These are phyloP conservation scores for Aureobasidium leucospermi DNA, from an alignment of 2,329 filamentous ascomycete genomes.

Conservation along the genomic window DNA sequence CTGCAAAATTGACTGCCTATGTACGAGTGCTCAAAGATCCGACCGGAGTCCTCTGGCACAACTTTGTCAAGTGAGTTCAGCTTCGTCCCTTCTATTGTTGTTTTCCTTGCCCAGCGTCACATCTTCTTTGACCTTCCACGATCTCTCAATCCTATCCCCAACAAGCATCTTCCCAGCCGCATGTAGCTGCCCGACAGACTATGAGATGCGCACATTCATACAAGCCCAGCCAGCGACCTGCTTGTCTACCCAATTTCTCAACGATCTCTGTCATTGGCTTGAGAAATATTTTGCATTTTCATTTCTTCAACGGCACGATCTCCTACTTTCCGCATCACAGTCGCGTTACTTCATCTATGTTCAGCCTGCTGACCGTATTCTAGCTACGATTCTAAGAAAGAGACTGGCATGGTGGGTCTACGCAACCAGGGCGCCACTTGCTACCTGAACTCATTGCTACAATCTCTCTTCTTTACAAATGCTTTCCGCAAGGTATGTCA, in stretches of 20 bases:
- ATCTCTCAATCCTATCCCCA: neutral
- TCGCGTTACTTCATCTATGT: too few species aligned
- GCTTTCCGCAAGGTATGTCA: conserved; percentile 75
- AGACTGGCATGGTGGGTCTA: conserved; percentile 92
- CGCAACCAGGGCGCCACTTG: conserved; percentile 85
- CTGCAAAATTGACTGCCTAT: conserved; percentile 74
- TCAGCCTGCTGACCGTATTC: neutral
- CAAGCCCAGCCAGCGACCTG: neutral
- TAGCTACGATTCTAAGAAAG: conserved; percentile 92
- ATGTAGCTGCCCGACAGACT: neutral
- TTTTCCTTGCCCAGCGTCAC: neutral
- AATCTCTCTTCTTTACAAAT: conserved; percentile 53
- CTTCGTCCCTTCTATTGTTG: too few species aligned
- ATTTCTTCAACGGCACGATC: neutral
- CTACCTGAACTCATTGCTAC: conserved; percentile 44
- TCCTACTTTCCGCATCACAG: neutral
- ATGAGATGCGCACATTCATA: neutral
- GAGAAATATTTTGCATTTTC: neutral
- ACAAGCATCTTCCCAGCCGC: neutral
- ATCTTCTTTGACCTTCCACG: neutral
- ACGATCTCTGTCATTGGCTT: neutral
- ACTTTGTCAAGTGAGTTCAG: conserved; percentile 62
- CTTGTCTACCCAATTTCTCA: too few species aligned
- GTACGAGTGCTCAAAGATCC: conserved; percentile 78
- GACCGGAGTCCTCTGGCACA: conserved; percentile 84